A percentile compares a stretch with the other conserved stretches of the same genome.
These are phyloP conservation scores for Puccinia horiana DNA, from an alignment of 1,284 basidiomycete species.

Conservation along the genomic window DNA sequence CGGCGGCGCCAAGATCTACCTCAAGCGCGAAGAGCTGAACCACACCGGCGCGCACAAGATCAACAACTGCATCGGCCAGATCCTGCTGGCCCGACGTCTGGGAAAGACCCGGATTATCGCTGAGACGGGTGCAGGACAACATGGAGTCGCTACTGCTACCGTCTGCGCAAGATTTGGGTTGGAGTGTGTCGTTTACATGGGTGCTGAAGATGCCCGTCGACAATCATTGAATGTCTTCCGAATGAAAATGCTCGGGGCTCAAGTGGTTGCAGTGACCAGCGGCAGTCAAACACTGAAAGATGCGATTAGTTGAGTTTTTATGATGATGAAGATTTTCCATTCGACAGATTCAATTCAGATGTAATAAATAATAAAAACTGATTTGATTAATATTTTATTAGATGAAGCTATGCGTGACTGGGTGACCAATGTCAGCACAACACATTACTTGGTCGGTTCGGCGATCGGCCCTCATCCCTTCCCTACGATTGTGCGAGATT, in stretches of 20 bases:
- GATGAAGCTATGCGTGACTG: conserved; percentile 94
- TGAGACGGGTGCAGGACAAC: conserved; percentile 97
- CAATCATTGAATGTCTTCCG: conserved; percentile 97
- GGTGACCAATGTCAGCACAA: conserved; percentile 84
- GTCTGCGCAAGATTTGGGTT: conserved; percentile 95
- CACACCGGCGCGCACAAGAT: conserved; percentile 98
- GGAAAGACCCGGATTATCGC: conserved; percentile 98
- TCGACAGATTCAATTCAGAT: not conserved
- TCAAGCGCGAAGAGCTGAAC: conserved; percentile 93
- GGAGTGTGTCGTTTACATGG: conserved; percentile 98
- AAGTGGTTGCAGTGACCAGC: conserved; percentile 84
- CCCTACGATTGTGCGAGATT: conserved; percentile 97
- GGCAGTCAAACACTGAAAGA: conserved; percentile 96
- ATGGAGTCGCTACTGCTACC: conserved; percentile 97
- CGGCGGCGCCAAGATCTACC: conserved; percentile 91
- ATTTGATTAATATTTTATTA: conserved; percentile 14
- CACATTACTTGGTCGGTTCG: conserved; percentile 96
- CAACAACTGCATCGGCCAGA: conserved; percentile 93
- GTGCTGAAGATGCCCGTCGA: conserved; percentile 92
- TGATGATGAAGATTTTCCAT: conserved; percentile 48
- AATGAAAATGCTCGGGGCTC: conserved; percentile 94
- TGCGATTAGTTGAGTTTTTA: conserved; percentile 68
- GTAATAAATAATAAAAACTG: not conserved
- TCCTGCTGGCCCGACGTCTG: conserved; percentile 86
- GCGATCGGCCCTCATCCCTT: conserved; percentile 99